A percentile compares a stretch with the other conserved stretches of the same genome.
phyloP scores from a whole-genome alignment of 2,329 filamentous ascomycete species.

The Stachybotrys chartarum region DNA sequence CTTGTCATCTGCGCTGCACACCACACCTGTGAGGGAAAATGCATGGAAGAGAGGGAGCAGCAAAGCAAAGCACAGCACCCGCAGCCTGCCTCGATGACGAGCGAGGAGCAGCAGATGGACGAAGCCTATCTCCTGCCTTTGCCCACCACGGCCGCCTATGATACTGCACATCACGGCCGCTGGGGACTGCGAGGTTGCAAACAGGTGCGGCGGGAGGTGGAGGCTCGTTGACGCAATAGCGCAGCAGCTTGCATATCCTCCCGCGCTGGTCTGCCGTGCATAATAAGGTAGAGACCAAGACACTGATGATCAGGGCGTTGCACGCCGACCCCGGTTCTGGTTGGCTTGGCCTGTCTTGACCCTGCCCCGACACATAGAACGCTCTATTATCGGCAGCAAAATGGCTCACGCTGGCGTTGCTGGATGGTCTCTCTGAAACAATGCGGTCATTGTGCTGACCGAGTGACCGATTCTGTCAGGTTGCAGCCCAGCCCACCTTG shows the following conservation, averaged over 20 bases:
- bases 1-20: slow-evolving; percentile 1
- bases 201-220: slow-evolving; percentile 6
- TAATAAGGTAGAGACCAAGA: not conserved
- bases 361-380: too few relatives aligned
- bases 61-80: not conserved
- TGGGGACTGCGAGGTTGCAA: not conserved
- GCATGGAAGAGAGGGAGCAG: not conserved
- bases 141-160: not conserved
- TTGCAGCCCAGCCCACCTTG: not conserved
- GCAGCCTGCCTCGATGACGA: not conserved
- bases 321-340: not conserved
- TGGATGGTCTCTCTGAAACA: not conserved
- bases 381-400: not conserved
- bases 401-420: not conserved
- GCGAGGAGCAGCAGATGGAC: not conserved
- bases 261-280: not conserved
- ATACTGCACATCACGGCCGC: not conserved
- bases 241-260: slow-evolving; percentile 9
- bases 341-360: not conserved
- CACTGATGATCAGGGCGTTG: too few relatives aligned
- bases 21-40: not conserved
- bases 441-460: not conserved
- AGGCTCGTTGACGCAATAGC: slow-evolving; percentile 17
- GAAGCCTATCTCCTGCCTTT: not conserved
- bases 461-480: not conserved